phyloP scores from a whole-genome alignment of 805 yeast genomes.

The Metschnikowia koreensis region DNA sequence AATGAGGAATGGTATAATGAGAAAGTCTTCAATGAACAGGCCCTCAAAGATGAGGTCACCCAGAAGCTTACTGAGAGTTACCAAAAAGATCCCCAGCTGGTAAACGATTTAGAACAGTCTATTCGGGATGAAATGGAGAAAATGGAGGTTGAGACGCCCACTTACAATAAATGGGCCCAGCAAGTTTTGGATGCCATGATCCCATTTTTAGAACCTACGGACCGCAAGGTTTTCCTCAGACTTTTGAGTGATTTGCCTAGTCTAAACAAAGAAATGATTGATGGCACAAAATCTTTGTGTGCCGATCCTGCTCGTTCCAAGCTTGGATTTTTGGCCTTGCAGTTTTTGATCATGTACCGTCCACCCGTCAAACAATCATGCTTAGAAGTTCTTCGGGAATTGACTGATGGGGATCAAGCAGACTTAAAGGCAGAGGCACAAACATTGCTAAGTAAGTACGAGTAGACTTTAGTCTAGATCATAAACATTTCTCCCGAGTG shows the following conservation, averaged over 20 bases:
- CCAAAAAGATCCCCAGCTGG: conserved; percentile 17
- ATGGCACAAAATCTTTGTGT: conserved; percentile 68
- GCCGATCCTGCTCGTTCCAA: conserved; percentile 80
- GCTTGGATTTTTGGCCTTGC: conserved; percentile 79
- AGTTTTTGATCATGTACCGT: conserved; percentile 81
- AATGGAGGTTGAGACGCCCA: conserved; percentile 35
- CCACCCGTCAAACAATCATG: conserved; percentile 74
- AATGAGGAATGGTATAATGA: conserved; percentile 91
- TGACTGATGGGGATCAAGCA: conserved; percentile 46
- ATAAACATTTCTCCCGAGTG: background rate
- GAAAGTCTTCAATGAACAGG: conserved; percentile 38
- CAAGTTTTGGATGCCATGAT: conserved; percentile 73
- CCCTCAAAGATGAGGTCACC: conserved; percentile 19
- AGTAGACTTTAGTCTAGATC: background rate
- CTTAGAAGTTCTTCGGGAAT: conserved; percentile 46
- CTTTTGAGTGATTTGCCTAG: conserved; percentile 85
- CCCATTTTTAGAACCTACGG: conserved; percentile 80
- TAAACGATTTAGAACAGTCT: conserved; percentile 16
- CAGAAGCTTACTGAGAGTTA: conserved; percentile 16
- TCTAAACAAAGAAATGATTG: conserved; percentile 59
- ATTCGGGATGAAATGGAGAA: conserved; percentile 19
- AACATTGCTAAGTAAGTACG: conserved; percentile 47
- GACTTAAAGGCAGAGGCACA: conserved; percentile 48
- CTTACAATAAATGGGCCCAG: conserved; percentile 67
- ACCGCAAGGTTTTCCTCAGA: conserved; percentile 77